Evolutionary conservation across 177 flowering plant species (phyloP).

Genomic region (Vitis hybrid): DNA sequence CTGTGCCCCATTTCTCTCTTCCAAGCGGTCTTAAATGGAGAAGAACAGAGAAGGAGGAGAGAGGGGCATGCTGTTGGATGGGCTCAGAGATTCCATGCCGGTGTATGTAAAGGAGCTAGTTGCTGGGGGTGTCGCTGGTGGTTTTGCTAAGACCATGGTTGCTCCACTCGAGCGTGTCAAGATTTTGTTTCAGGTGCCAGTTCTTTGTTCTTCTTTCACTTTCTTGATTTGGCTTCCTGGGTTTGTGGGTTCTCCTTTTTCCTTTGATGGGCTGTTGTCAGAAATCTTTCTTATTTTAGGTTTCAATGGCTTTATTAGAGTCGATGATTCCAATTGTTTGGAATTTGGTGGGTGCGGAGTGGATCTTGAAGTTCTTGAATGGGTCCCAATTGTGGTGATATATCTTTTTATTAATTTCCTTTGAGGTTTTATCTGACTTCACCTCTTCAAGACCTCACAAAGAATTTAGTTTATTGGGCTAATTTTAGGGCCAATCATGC

Average conservation of each 20-base stretch:
- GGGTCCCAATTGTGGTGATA: too few relatives aligned
- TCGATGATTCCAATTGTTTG: too few relatives aligned
- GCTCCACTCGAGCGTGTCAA: conserved; percentile 98
- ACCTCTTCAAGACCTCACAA: too few relatives aligned
- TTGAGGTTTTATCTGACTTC: too few relatives aligned
- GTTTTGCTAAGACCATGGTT: conserved; percentile 78
- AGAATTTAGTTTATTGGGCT: too few relatives aligned
- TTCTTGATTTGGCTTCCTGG: not conserved
- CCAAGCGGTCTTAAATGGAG: conserved; percentile 20
- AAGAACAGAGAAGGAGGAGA: conserved; percentile 34
- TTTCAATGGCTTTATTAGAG: too few relatives aligned
- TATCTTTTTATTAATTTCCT: too few relatives aligned
- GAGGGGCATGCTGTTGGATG: conserved; percentile 27
- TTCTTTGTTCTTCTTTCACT: not conserved
- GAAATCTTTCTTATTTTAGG: not conserved
- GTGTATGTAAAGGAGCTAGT: conserved; percentile 76
- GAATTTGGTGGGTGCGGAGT: too few relatives aligned
- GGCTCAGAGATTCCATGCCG: conserved; percentile 57
- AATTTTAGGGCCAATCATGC: too few relatives aligned
- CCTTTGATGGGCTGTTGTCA: not conserved
- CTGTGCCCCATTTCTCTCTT: not conserved
- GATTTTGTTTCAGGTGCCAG: conserved; percentile 85
- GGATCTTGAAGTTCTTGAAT: too few relatives aligned
- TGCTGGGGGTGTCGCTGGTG: conserved; percentile 97
- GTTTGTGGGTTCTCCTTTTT: not conserved